Percentiles rank a stretch among this genome's conserved stretches.
Evolutionary conservation across 2,329 filamentous ascomycete species (phyloP).

Genomic region (Chrysoporthe cubensis): DNA sequence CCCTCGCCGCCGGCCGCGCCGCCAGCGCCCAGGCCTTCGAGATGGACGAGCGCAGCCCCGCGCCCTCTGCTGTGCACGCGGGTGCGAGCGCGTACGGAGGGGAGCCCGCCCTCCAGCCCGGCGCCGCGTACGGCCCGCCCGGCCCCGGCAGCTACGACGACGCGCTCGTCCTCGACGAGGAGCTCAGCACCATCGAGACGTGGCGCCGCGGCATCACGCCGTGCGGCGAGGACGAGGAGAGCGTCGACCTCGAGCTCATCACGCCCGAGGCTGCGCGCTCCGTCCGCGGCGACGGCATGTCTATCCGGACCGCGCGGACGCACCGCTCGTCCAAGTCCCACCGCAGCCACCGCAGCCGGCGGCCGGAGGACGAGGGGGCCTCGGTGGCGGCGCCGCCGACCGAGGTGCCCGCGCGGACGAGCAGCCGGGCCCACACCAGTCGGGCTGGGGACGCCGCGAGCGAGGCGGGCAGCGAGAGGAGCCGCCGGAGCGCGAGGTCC

Average conservation of each 20-base stretch:
- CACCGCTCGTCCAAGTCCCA: conserved; percentile 43
- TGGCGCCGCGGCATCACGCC: conserved; percentile 62
- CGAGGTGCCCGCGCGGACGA: conserved; percentile 35
- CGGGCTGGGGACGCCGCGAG: conserved; percentile 23
- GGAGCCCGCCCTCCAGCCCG: conserved; percentile 14
- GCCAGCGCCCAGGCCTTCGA: conserved; percentile 33
- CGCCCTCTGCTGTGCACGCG: neutral
- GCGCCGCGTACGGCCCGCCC: conserved; percentile 13
- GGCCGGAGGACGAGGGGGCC: conserved; percentile 23
- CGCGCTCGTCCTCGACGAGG: conserved; percentile 60
- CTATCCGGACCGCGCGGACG: conserved; percentile 45
- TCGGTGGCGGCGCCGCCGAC: no score
- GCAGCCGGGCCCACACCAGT: conserved; percentile 35
- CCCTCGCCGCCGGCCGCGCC: conserved; percentile 35
- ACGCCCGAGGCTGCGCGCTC: conserved; percentile 58
- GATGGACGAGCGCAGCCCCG: conserved; percentile 31
- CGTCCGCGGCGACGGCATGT: conserved; percentile 39
- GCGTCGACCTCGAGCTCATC: conserved; percentile 51
- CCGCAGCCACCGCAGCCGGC: conserved; percentile 29
- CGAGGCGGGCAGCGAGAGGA: conserved; percentile 39
- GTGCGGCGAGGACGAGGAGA: conserved; percentile 46
- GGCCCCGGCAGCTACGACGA: conserved; percentile 49
- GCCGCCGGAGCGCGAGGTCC: conserved; percentile 35
- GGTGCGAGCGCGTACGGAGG: neutral
- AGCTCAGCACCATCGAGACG: conserved; percentile 60